Conservation (phyloP, 2,329 filamentous ascomycete genomes). For the Aspergillus cejpii region DNA sequence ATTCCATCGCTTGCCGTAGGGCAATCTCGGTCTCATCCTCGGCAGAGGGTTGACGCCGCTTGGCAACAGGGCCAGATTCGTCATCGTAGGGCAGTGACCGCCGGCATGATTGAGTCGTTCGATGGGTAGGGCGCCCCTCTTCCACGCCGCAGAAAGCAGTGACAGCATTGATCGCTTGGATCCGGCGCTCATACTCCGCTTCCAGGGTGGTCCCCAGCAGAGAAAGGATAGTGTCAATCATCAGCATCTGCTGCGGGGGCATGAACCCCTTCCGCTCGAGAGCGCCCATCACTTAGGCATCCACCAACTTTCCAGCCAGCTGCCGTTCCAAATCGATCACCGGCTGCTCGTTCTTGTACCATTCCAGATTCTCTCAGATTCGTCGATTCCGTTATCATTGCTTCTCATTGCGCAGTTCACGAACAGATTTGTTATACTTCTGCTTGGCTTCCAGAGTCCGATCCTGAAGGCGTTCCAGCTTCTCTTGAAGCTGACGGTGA, state of each 20-base stretch:
- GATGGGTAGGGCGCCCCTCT: conserved; percentile 14
- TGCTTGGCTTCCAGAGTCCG: conserved; percentile 10
- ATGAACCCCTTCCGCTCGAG: conserved; percentile 15
- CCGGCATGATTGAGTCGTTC: conserved; percentile 7
- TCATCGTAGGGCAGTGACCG: conserved; percentile 46
- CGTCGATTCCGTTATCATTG: conserved; percentile 12
- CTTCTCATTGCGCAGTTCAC: conserved; percentile 19
- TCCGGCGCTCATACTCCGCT: conserved; percentile 20
- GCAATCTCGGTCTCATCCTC: conserved; percentile 11
- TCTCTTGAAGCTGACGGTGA: too few relatives aligned
- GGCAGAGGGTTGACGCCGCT: conserved; percentile 19
- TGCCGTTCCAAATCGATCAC: conserved; percentile 19
- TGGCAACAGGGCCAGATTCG: conserved; percentile 46
- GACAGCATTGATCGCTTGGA: conserved; percentile 20
- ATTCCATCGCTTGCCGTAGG: conserved; percentile 13
- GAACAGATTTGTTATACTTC: conserved; percentile 10
- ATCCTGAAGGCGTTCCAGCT: too few relatives aligned
- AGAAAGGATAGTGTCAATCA: conserved; percentile 21
- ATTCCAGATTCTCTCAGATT: conserved; percentile 13
- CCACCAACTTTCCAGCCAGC: conserved; percentile 12
- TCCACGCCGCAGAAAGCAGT: conserved; percentile 20
- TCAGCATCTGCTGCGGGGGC: conserved; percentile 17
- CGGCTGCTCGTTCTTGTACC: conserved; percentile 16
- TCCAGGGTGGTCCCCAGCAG: conserved; percentile 17
- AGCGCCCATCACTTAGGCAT: conserved; percentile 6